Conservation (phyloP, 2,329 filamentous ascomycete genomes). For the Lachnellula willkommii region DNA sequence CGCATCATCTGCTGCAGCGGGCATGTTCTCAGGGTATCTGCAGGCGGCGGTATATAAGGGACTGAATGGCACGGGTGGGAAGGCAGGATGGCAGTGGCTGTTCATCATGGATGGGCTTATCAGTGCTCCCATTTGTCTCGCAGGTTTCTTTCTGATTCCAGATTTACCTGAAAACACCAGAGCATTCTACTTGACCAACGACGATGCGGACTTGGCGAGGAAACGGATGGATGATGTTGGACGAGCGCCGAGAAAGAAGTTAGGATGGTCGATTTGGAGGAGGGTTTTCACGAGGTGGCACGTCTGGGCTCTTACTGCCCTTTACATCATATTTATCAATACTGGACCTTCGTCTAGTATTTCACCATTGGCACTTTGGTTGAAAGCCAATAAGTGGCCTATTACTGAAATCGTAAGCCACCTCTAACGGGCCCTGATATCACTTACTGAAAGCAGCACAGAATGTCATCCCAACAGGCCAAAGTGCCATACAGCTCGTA, state of each 20-base stretch:
- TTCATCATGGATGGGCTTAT: constrained; percentile 42
- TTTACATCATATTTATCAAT: constrained; percentile 39
- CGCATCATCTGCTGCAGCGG: constrained; percentile 33
- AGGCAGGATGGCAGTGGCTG: constrained; percentile 42
- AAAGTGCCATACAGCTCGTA: constrained; percentile 47
- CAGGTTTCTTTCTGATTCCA: constrained; percentile 28
- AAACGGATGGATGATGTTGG: constrained; percentile 26
- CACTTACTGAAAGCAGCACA: constrained; percentile 5
- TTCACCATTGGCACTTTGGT: constrained; percentile 36
- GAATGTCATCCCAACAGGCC: constrained; percentile 45
- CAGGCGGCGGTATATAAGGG: constrained; percentile 39
- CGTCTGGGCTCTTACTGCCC: constrained; percentile 33
- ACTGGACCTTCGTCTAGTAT: constrained; percentile 32
- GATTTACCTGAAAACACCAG: constrained; percentile 26
- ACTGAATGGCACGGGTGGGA: constrained; percentile 35
- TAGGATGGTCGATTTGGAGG: constrained; percentile 23
- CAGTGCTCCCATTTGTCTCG: constrained; percentile 28
- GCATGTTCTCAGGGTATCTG: constrained; percentile 41
- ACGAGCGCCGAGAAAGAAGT: constrained; percentile 24
- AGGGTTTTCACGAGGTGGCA: constrained; percentile 35
- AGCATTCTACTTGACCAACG: constrained; percentile 22
- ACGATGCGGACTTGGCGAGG: constrained; percentile 18
- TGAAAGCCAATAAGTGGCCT: constrained; percentile 39
- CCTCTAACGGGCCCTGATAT: not conserved
- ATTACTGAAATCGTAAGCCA: constrained; percentile 41